Evolutionary conservation across 176 grass and related monocot species (phyloP).

Genomic region (Oryza nivara): DNA sequence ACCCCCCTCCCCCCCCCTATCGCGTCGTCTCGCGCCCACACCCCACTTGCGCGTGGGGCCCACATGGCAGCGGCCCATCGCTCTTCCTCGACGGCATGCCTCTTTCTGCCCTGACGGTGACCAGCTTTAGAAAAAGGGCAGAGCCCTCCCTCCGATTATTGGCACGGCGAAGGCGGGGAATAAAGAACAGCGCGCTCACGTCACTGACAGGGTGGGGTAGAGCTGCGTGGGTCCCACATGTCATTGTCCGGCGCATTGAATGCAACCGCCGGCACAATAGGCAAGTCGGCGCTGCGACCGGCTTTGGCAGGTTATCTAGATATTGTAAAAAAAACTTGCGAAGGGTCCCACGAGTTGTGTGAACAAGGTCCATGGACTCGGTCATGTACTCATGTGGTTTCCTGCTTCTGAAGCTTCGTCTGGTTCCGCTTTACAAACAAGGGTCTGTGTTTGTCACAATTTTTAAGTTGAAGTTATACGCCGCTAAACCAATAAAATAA

Average conservation of each 20-base stretch:
- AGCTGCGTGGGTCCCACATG: fast-evolving
- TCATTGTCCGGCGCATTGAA: not conserved
- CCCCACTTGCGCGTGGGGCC: not conserved
- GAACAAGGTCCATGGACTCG: not conserved
- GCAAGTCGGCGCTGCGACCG: not conserved
- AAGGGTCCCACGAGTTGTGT: not conserved
- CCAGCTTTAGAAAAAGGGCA: conserved; percentile 5
- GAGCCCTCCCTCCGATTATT: not conserved
- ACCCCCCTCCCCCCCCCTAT: too few species aligned
- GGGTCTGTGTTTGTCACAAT: not conserved
- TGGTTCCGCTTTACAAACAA: not conserved
- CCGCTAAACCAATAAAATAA: too few species aligned
- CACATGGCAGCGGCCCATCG: not conserved
- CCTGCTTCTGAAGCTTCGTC: not conserved
- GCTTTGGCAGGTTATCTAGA: conserved; percentile 13
- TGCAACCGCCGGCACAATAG: not conserved
- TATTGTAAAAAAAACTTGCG: not conserved
- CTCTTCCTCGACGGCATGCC: not conserved
- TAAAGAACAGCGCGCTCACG: too few species aligned
- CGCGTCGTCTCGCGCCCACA: too few species aligned
- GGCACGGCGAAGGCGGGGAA: too few species aligned
- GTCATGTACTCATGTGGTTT: not conserved
- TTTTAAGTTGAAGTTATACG: not conserved
- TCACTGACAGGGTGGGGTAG: not conserved
- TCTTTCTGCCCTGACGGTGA: not conserved